Evolutionary conservation across 495 filamentous ascomycete species (phyloP).

Genomic region (Tuber indicum): DNA sequence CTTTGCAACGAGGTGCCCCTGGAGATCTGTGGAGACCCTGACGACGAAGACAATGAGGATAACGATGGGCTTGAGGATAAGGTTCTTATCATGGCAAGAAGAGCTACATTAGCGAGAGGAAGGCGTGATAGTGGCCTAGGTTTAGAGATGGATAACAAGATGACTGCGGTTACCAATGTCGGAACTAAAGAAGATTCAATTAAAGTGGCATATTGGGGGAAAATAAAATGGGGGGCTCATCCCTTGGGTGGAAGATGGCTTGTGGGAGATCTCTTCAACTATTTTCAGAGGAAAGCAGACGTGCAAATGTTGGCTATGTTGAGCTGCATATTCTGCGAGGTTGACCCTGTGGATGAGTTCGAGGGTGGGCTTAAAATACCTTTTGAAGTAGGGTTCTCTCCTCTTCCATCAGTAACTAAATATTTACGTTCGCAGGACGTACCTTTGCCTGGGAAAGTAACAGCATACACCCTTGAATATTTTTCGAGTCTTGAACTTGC

Average conservation of each 20-base stretch:
- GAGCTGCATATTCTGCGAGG: constrained; percentile 74
- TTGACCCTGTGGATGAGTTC: constrained; percentile 48
- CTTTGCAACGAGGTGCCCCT: constrained; percentile 68
- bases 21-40: constrained; percentile 52
- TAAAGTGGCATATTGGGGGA: constrained; percentile 47
- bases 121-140: constrained; percentile 50
- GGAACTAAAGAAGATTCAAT: neutral
- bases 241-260: constrained; percentile 69
- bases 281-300: constrained; percentile 74
- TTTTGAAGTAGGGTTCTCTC: constrained; percentile 18
- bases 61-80: constrained; percentile 46
- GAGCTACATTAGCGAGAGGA: constrained; percentile 43
- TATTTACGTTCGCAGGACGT: constrained; percentile 50
- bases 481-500: constrained; percentile 57
- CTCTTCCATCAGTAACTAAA: constrained; percentile 45
- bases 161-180: constrained; percentile 4
- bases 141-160: constrained; percentile 39
- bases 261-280: constrained; percentile 60
- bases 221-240: constrained; percentile 79
- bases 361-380: constrained; percentile 20
- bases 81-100: constrained; percentile 57
- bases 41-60: neutral
- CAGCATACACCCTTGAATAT: constrained; percentile 61
- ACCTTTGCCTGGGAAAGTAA: constrained; percentile 58
- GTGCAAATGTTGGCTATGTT: constrained; percentile 95